Percentiles rank a stretch among this genome's conserved stretches.
Conservation (phyloP, 169 alveolate species). For the Plasmodium sp. region DNA sequence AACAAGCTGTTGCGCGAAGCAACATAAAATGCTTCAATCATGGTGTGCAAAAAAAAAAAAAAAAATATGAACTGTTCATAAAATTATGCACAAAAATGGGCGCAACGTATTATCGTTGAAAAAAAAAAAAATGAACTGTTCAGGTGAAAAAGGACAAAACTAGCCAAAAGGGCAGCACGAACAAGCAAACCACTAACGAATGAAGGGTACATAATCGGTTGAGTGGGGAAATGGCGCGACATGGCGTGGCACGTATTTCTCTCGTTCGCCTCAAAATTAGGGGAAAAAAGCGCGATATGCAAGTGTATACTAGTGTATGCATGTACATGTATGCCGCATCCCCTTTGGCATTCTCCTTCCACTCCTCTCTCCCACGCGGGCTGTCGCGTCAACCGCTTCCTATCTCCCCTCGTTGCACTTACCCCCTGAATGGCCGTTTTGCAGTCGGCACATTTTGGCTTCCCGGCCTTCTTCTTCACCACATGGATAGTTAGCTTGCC, state of each 20-base stretch:
- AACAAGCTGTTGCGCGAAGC: too few species aligned
- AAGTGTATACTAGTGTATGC: neutral
- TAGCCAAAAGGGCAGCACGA: neutral
- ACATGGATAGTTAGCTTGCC: constrained; percentile 84
- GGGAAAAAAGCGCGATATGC: neutral
- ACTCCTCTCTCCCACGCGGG: neutral
- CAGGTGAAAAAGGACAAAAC: neutral
- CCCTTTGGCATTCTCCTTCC: neutral
- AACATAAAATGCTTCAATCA: too few species aligned
- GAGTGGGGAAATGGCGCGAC: neutral
- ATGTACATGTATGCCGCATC: neutral
- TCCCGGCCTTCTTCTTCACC: constrained; percentile 82
- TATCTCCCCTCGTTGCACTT: constrained; percentile 4
- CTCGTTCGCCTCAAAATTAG: neutral
- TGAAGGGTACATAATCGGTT: neutral
- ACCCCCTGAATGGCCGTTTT: constrained; percentile 83
- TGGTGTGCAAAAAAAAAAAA: too few species aligned
- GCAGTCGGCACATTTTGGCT: constrained; percentile 90
- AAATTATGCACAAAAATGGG: neutral
- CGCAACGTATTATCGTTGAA: neutral
- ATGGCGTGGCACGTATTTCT: neutral
- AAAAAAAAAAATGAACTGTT: neutral
- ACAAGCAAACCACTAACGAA: neutral
- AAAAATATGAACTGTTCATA: neutral
- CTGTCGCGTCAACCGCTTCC: neutral